Conservation (phyloP, 1,284 basidiomycete genomes). For the Fomitopsis schrenkii region DNA sequence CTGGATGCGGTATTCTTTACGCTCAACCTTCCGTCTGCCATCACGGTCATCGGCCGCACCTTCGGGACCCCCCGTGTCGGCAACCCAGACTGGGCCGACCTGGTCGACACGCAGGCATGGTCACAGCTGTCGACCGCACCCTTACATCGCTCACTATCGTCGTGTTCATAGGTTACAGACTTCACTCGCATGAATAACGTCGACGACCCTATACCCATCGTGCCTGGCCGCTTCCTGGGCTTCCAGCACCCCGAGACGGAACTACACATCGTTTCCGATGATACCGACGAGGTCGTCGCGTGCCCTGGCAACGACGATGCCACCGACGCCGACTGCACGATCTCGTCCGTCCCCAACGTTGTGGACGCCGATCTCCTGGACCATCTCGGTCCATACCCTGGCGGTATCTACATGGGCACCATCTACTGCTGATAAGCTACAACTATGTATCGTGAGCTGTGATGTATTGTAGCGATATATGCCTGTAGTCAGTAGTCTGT, state of each 20-base stretch:
- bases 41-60: constrained; percentile 32
- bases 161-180: constrained; percentile 21
- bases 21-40: constrained; percentile 31
- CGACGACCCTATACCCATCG: constrained; percentile 35
- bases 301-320: constrained; percentile 41
- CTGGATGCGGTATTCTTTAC: constrained; percentile 34
- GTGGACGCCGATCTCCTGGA: constrained; percentile 38
- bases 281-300: constrained; percentile 24
- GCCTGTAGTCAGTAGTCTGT: not conserved
- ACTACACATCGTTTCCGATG: constrained; percentile 29
- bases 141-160: not conserved
- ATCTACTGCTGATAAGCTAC: constrained; percentile 33
- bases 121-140: not conserved
- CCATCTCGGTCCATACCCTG: constrained; percentile 54
- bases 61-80: constrained; percentile 38
- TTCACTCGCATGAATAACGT: constrained; percentile 36
- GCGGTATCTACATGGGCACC: constrained; percentile 43
- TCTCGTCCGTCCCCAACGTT: constrained; percentile 41
- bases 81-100: constrained; percentile 28
- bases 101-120: constrained; percentile 27
- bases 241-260: constrained; percentile 35
- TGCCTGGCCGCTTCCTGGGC: constrained; percentile 37
- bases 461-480: not conserved
- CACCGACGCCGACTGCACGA: constrained; percentile 41
- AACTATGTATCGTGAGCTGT: not conserved